Percentiles rank a stretch among this genome's conserved stretches.
These are phyloP conservation scores for Clausena lansium DNA, from an alignment of 345 rosid genomes.

Conservation along the genomic window DNA sequence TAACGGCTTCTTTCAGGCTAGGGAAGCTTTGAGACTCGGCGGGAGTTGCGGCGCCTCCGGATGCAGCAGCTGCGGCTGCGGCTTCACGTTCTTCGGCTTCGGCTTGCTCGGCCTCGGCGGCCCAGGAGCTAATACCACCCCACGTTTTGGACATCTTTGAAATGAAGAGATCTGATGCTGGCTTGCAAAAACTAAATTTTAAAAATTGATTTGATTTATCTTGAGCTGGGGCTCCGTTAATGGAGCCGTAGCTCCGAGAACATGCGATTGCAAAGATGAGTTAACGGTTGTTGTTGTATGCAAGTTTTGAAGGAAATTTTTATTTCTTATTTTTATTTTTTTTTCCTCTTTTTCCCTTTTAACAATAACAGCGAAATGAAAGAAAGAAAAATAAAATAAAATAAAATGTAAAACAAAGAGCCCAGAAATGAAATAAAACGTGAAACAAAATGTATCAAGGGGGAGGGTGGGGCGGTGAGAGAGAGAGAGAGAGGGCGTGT, in stretches of 20 bases:
- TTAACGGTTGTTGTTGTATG: not conserved
- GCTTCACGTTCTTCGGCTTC: conserved; percentile 57
- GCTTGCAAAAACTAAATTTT: not conserved
- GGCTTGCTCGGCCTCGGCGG: conserved; percentile 86
- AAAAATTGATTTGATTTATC: not conserved
- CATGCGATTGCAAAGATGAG: conserved; percentile 37
- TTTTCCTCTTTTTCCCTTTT: not conserved
- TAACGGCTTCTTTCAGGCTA: conserved; percentile 68
- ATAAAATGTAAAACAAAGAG: too few relatives aligned
- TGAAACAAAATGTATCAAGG: too few relatives aligned
- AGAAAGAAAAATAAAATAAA: too few relatives aligned
- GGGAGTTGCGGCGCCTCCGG: conserved; percentile 14
- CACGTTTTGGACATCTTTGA: conserved; percentile 61
- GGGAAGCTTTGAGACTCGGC: conserved; percentile 68
- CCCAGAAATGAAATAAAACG: too few relatives aligned
- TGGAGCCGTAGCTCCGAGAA: conserved; percentile 66
- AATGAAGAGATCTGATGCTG: conserved; percentile 16
- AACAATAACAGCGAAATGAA: not conserved
- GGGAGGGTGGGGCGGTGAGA: too few relatives aligned
- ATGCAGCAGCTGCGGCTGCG: conserved; percentile 33
- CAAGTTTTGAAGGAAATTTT: not conserved
- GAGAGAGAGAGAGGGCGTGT: too few relatives aligned
- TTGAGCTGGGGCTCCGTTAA: conserved; percentile 47
- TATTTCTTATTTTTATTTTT: not conserved
- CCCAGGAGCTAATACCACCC: conserved; percentile 92